phyloP scores from a whole-genome alignment of 352 stramenopile genomes.

The Globisporangium perplexum region DNA sequence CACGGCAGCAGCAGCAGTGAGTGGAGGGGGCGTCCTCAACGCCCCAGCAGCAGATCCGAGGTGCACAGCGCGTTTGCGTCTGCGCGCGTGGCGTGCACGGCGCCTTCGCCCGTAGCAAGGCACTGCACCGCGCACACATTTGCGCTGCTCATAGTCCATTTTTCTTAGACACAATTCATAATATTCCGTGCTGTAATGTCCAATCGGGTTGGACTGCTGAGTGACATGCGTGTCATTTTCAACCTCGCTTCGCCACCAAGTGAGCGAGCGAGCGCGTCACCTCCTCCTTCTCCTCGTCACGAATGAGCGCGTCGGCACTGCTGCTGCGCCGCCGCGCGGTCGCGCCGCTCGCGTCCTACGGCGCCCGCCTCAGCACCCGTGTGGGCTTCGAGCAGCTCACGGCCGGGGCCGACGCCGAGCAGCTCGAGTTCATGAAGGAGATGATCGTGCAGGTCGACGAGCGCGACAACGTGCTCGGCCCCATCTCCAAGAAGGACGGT shows the following conservation, averaged over 20 bases:
- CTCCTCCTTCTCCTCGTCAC: too few species aligned
- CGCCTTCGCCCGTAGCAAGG: too few species aligned
- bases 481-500: constrained; percentile 86
- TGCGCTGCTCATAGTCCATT: background rate
- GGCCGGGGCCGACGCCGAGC: constrained; percentile 58
- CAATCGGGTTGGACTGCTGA: background rate
- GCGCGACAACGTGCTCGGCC: constrained; percentile 70
- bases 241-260: too few species aligned
- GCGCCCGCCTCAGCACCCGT: constrained; percentile 18
- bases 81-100: too few species aligned
- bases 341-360: constrained; percentile 10
- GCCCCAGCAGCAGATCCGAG: too few species aligned
- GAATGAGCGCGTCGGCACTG: background rate
- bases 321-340: constrained; percentile 8
- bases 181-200: constrained; percentile 1
- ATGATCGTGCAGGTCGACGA: constrained; percentile 87
- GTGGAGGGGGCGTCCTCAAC: background rate
- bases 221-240: background rate
- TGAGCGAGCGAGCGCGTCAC: too few species aligned
- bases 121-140: too few species aligned
- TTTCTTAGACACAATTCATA: constrained; percentile 1
- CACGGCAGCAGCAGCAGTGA: background rate
- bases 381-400: constrained; percentile 61
- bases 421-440: constrained; percentile 90
- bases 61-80: too few species aligned